Evolutionary conservation across 2,329 filamentous ascomycete genomes (phyloP), one percentile per base, ranked within the genome.

Genomic region (Cadophora sp.): DNA sequence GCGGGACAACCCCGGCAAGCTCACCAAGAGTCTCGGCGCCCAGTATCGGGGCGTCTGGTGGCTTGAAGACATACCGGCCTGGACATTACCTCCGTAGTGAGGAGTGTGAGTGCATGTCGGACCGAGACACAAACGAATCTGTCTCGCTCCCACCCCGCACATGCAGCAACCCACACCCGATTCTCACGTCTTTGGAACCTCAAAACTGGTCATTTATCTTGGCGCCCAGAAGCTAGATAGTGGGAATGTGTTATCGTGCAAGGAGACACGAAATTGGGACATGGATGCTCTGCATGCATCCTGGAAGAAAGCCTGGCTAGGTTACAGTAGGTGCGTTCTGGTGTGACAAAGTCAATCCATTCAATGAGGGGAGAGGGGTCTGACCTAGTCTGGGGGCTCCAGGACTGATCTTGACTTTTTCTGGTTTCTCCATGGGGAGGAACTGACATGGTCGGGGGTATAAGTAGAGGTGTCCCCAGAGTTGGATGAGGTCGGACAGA

Each of bases 1-100:
- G 26, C 53, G 55, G 55, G 55, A 37, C 55, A 58, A 58, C n/a
- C 12, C 31, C 55, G 55, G 55, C 31, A 58, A 58, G 55, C 55
- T 58, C 55, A 37, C 55, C 55, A 58, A 58, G 55, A 37, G 16
- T 58, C 31, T 37, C 29, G 55, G 55, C 55, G 55, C 55, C 55
- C 51, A 55, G 51, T 43, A 1, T 43, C 19, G 11, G 43, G n/a
- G 43, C n/a, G 43, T n/a, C 31, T 31, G 31, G 31, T 37, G 55
- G 55, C 55, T 58, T 58, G 55, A 37, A 24, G 55, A 24, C 27
- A 11, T n/a, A n/a, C n/a, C n/a, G 27, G 53, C 27, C 19, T 56
- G 53, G 27, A 27, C n/a, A n/a, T n/a, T n/a, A n/a, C n/a, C n/a
- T n/a, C n/a, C n/a, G n/a, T n/a, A n/a, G n/a, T n/a, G n/a, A n/a